These are phyloP conservation scores for Populus tomentosa DNA, from an alignment of 441 rosid genomes.

Conservation along the genomic window DNA sequence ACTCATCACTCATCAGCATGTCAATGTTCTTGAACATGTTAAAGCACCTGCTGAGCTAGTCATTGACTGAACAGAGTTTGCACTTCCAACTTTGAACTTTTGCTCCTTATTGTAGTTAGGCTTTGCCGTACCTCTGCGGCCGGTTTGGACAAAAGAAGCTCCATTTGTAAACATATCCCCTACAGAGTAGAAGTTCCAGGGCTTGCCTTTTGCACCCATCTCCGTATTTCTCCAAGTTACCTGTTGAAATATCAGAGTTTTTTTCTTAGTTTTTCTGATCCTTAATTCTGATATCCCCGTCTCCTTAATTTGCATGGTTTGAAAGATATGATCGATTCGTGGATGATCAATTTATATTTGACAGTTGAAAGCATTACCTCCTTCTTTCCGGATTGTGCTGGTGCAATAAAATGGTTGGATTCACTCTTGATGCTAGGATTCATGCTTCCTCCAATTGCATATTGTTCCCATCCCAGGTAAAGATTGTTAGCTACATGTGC, in stretches of 20 bases:
- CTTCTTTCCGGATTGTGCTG: constrained; percentile 35
- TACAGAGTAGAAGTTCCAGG: constrained; percentile 58
- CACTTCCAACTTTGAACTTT: constrained; percentile 30
- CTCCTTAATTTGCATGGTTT: background rate
- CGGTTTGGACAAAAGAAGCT: constrained; percentile 47
- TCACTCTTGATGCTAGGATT: constrained; percentile 78
- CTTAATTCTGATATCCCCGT: background rate
- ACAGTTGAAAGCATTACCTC: constrained; percentile 32
- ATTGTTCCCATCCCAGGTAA: constrained; percentile 76
- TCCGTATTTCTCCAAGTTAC: constrained; percentile 61
- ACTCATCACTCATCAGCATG: constrained; percentile 25
- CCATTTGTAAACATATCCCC: constrained; percentile 59
- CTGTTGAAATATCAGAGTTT: constrained; percentile 15
- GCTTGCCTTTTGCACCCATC: constrained; percentile 18
- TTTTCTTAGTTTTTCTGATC: background rate
- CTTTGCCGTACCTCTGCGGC: constrained; percentile 24
- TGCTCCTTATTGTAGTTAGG: constrained; percentile 34
- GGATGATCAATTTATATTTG: background rate
- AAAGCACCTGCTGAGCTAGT: constrained; percentile 44
- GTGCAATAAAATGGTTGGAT: constrained; percentile 67
- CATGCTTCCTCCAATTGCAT: constrained; percentile 87
- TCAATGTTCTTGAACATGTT: constrained; percentile 28
- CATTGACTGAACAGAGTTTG: constrained; percentile 27
- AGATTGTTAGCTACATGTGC: constrained; percentile 72
- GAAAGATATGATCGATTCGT: background rate